Percentiles rank a stretch among this genome's conserved stretches.
phyloP scores from a whole-genome alignment of 2,329 filamentous ascomycete genomes.

The Cladophialophora chaetospira region DNA sequence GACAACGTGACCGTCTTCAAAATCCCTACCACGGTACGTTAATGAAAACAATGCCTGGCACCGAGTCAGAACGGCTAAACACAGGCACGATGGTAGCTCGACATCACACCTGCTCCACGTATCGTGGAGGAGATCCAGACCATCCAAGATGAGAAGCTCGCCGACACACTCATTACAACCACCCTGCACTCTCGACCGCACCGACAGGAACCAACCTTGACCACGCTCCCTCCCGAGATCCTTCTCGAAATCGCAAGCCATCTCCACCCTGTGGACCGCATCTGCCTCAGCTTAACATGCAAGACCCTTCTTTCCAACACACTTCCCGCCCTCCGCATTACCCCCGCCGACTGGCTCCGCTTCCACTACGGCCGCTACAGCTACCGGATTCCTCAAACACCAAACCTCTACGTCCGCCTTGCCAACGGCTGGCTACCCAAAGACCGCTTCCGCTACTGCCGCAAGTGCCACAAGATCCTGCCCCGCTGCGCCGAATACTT shows the following conservation, averaged over 20 bases:
- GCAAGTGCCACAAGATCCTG: conserved; percentile 28
- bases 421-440: conserved; percentile 32
- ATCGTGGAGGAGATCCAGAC: background rate
- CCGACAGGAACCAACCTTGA: background rate
- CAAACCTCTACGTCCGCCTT: conserved; percentile 28
- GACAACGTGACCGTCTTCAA: conserved; percentile 11
- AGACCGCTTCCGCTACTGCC: conserved; percentile 29
- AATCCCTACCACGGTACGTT: conserved; percentile 20
- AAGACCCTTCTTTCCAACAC: conserved; percentile 24
- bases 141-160: background rate
- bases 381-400: conserved; percentile 14
- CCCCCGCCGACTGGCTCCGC: conserved; percentile 7
- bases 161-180: background rate
- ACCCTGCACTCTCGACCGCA: background rate
- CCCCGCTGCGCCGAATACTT: conserved; percentile 25
- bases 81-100: background rate
- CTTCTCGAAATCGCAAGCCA: conserved; percentile 26
- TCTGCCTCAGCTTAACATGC: conserved; percentile 33
- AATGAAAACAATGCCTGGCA: background rate
- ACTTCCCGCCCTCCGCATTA: conserved; percentile 23
- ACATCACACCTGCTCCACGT: background rate
- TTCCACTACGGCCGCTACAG: conserved; percentile 21
- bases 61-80: no score
- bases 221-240: conserved; percentile 27
- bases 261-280: conserved; percentile 32